Conservation (phyloP, 108 stramenopile species). For the Skeletonema tropicum region DNA sequence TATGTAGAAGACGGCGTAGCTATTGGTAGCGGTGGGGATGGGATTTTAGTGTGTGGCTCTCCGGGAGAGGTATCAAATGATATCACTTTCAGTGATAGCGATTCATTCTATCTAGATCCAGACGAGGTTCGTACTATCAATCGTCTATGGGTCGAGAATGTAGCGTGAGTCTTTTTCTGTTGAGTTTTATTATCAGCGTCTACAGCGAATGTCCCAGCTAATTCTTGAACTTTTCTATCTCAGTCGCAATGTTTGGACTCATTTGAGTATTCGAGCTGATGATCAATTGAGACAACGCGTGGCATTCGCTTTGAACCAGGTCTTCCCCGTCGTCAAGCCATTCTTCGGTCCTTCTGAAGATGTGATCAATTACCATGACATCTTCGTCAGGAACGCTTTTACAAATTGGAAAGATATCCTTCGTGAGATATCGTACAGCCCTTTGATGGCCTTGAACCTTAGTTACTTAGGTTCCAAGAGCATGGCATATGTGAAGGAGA, state of each 20-base stretch:
- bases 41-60: slow-evolving; percentile 63
- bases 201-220: too few relatives aligned
- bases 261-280: slow-evolving; percentile 54
- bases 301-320: slow-evolving; percentile 74
- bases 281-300: slow-evolving; percentile 83
- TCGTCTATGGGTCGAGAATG: slow-evolving; percentile 24
- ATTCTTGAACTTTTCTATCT: neutral
- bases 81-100: slow-evolving; percentile 19
- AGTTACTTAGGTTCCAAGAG: slow-evolving; percentile 51
- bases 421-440: slow-evolving; percentile 67
- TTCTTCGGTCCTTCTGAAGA: slow-evolving; percentile 14
- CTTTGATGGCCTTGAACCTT: slow-evolving; percentile 75
- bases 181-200: too few relatives aligned
- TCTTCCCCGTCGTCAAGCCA: slow-evolving; percentile 55
- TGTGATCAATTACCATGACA: slow-evolving; percentile 67
- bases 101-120: slow-evolving; percentile 18
- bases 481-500: slow-evolving; percentile 57
- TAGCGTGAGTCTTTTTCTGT: too few relatives aligned
- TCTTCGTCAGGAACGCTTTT: too few relatives aligned
- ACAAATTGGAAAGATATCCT: slow-evolving; percentile 77
- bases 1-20: slow-evolving; percentile 38
- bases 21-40: slow-evolving; percentile 22
- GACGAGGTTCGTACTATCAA: slow-evolving; percentile 26
- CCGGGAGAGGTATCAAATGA: slow-evolving; percentile 65
- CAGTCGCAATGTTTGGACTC: slow-evolving; percentile 56